phyloP scores from a whole-genome alignment of 108 stramenopile genomes.

The Craspedostauros australis region DNA sequence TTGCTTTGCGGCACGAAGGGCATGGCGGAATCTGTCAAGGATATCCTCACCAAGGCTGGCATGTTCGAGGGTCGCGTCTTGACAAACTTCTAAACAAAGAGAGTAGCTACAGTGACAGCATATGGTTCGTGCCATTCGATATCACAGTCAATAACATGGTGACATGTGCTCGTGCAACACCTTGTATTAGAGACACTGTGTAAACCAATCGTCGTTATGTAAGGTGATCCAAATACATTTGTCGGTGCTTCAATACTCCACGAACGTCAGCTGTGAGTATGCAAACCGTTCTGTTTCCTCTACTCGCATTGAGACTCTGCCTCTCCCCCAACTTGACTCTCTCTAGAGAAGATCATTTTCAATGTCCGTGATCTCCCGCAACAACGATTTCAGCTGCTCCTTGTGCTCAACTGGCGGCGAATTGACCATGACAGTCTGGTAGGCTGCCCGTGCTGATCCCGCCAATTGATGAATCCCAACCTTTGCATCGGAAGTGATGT shows the following conservation, averaged over 20 bases:
- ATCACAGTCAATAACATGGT: too few relatives aligned
- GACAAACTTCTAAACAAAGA: slow-evolving; percentile 75
- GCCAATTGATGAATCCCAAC: slow-evolving; percentile 76
- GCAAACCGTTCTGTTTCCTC: too few relatives aligned
- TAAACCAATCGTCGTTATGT: too few relatives aligned
- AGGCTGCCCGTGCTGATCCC: slow-evolving; percentile 73
- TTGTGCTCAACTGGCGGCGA: slow-evolving; percentile 55
- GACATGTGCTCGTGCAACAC: too few relatives aligned
- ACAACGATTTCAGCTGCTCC: slow-evolving; percentile 33
- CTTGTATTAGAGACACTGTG: too few relatives aligned
- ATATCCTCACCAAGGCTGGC: slow-evolving; percentile 68
- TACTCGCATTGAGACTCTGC: too few relatives aligned
- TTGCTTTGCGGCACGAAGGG: slow-evolving; percentile 81
- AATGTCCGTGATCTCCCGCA: slow-evolving; percentile 49
- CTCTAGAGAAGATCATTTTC: slow-evolving; percentile 51
- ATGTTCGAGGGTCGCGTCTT: slow-evolving; percentile 88
- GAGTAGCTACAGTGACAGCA: too few relatives aligned
- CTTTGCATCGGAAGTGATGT: slow-evolving; percentile 73
- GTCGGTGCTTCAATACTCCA: too few relatives aligned
- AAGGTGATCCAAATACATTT: too few relatives aligned
- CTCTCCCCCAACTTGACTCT: too few relatives aligned
- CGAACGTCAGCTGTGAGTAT: too few relatives aligned
- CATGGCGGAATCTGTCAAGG: slow-evolving; percentile 84
- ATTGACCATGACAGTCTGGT: slow-evolving; percentile 74
- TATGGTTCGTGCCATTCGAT: too few relatives aligned